phyloP scores from a whole-genome alignment of 208 protist species.

The Acanthamoeba castellanii region DNA sequence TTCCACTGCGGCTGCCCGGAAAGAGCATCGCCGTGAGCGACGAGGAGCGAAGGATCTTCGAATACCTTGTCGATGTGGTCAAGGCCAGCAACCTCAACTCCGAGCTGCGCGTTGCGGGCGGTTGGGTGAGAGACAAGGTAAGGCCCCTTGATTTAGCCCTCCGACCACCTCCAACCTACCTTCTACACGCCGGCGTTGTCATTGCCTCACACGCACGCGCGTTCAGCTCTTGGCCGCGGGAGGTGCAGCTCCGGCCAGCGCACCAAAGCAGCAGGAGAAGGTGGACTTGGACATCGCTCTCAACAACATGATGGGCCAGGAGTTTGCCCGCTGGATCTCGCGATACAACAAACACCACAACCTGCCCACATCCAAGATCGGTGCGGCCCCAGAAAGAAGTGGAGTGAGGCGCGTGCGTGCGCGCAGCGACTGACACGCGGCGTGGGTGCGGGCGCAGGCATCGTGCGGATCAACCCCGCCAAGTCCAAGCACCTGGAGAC shows the following conservation, averaged over 20 bases:
- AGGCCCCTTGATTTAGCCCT: neutral
- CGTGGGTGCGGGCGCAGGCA: constrained; percentile 78
- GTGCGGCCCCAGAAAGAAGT: neutral
- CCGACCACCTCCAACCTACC: too few relatives aligned
- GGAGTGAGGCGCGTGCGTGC: too few relatives aligned
- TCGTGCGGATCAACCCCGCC: constrained; percentile 97
- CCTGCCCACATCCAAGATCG: neutral
- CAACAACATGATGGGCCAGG: constrained; percentile 91
- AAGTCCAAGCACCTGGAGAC: constrained; percentile 99
- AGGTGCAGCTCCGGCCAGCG: neutral
- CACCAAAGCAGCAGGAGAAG: neutral
- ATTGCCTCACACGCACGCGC: too few relatives aligned
- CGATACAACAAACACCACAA: neutral
- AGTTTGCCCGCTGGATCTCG: constrained; percentile 94
- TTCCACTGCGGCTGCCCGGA: neutral
- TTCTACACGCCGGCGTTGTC: neutral
- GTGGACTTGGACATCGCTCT: constrained; percentile 95
- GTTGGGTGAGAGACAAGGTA: constrained; percentile 98
- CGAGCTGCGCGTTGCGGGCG: constrained; percentile 92
- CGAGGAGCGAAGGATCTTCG: constrained; percentile 4
- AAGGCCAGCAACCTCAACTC: neutral
- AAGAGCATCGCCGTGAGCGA: neutral
- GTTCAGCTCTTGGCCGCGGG: neutral
- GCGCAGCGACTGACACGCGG: too few relatives aligned
- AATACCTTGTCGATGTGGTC: constrained; percentile 29